phyloP scores from a whole-genome alignment of 2,329 filamentous ascomycete genomes.

The Berkeleyomyces basicola region DNA sequence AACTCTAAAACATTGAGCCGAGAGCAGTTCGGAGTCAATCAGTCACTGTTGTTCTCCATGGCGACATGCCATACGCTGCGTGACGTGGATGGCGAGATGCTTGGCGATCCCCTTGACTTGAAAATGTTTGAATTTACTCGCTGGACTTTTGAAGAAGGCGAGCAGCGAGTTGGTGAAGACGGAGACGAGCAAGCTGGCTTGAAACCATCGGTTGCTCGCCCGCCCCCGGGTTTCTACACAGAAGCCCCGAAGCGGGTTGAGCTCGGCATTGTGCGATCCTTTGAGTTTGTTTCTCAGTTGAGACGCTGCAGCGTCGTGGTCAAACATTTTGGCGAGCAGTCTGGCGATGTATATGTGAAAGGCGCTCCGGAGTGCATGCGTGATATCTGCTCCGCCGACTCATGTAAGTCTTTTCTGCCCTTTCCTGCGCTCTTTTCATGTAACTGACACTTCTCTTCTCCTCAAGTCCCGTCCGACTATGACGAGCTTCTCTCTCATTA shows the following conservation, averaged over 20 bases:
- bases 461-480: constrained; percentile 62
- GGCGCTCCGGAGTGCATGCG: constrained; percentile 93
- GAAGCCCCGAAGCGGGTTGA: constrained; percentile 29
- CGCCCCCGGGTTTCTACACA: constrained; percentile 31
- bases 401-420: constrained; percentile 36
- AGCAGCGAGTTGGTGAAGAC: constrained; percentile 48
- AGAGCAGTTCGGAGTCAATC: constrained; percentile 16
- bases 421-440: not conserved
- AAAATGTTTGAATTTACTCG: constrained; percentile 98
- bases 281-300: constrained; percentile 89
- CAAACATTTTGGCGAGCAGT: constrained; percentile 68
- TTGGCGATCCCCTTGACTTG: constrained; percentile 85
- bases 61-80: constrained; percentile 89
- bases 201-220: constrained; percentile 75
- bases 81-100: constrained; percentile 69
- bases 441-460: not conserved
- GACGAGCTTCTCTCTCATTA: constrained; percentile 80
- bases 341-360: constrained; percentile 83
- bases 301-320: constrained; percentile 87
- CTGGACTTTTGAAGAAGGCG: constrained; percentile 85
- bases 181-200: constrained; percentile 62
- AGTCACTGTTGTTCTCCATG: constrained; percentile 60
- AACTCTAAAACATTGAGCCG: constrained; percentile 43
- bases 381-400: constrained; percentile 73
- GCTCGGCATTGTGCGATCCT: constrained; percentile 75